Base-by-base conservation (phyloP, 495 filamentous ascomycete species). In the Aspergillus conjunctus region DNA sequence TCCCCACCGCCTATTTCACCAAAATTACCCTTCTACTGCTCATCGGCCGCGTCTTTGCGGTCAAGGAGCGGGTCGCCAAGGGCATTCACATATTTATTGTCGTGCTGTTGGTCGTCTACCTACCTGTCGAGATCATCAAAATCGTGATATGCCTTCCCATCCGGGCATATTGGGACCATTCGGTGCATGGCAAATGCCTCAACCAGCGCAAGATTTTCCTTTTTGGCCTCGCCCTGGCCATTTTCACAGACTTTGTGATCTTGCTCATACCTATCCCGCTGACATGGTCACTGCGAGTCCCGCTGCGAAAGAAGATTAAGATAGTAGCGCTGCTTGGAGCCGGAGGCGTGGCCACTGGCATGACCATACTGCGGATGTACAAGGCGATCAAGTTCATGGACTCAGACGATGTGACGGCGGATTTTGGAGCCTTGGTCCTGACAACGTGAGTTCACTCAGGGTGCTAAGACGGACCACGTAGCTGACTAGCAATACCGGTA, bases 11-110 rank as follows among this genome's bases (percentile, higher is more conserved):
- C 10, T 65, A 72, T 33, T 63, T 65, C 44, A 68, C 72, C 56
- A 77, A 76, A 55, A 54, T 71, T 32, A 62, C 72, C 37, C 65
- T 77, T 10, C 67, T 77, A 7, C 54, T 70, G 15, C 65, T 73
- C 51, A 60, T 77, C 30, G 61, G 68, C 9, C 69, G 75, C 3
- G 51, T 76, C 17, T 76, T 73, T 66, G 60, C 60, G 1, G 66
- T 71, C 21, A 67, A 64, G 61, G 37, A 41, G 1, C 58, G 51
- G 39, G 71, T 68, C 20, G 59, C 71, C 15, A 59, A 70, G 11
- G 46, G 57, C 53, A 60, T 76, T 10, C 62, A 68, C 59, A 51
- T 59, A 48, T 59, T 68, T 37, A 62, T 77, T 11, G 57, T 45
- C 30, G 48, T 70, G 22, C 61, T 76, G 17, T 30, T 71, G 5